Conservation (phyloP, 2,329 filamentous ascomycete species). For the Xylariaceae sp. region DNA sequence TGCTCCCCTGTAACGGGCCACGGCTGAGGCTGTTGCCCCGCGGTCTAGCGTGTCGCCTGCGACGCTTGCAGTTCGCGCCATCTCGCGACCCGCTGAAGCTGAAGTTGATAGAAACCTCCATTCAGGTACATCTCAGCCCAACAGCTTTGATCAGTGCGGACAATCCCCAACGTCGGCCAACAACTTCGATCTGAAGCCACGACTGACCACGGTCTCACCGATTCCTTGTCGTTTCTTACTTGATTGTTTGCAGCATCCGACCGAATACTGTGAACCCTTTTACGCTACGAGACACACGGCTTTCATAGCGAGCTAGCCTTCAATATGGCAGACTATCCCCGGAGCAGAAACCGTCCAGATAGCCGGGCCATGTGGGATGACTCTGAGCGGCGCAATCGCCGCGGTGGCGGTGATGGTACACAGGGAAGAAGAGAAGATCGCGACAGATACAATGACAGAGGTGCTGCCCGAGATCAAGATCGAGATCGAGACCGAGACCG, state of each 20-base stretch:
- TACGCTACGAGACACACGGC: neutral
- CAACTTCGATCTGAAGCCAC: neutral
- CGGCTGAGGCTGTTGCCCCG: too few relatives aligned
- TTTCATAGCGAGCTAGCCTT: constrained; percentile 1
- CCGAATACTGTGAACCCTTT: neutral
- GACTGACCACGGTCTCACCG: too few relatives aligned
- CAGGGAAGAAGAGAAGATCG: constrained; percentile 28
- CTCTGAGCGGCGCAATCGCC: constrained; percentile 38
- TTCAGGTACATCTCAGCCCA: too few relatives aligned
- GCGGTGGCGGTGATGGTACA: neutral
- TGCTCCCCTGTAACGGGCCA: too few relatives aligned
- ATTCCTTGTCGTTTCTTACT: neutral
- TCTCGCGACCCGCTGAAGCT: too few relatives aligned
- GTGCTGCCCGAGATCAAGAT: constrained; percentile 23
- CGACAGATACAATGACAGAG: constrained; percentile 28
- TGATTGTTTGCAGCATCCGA: neutral
- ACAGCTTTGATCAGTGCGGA: too few relatives aligned
- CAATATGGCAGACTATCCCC: constrained; percentile 50
- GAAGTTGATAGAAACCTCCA: too few relatives aligned
- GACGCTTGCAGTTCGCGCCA: too few relatives aligned
- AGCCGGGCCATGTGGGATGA: constrained; percentile 61
- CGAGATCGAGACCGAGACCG: constrained; percentile 31
- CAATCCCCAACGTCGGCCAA: neutral
- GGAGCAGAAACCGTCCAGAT: constrained; percentile 43
- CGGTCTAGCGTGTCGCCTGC: too few relatives aligned